phyloP scores from a whole-genome alignment of 2,329 filamentous ascomycete species.

The Tolypocladium album region DNA sequence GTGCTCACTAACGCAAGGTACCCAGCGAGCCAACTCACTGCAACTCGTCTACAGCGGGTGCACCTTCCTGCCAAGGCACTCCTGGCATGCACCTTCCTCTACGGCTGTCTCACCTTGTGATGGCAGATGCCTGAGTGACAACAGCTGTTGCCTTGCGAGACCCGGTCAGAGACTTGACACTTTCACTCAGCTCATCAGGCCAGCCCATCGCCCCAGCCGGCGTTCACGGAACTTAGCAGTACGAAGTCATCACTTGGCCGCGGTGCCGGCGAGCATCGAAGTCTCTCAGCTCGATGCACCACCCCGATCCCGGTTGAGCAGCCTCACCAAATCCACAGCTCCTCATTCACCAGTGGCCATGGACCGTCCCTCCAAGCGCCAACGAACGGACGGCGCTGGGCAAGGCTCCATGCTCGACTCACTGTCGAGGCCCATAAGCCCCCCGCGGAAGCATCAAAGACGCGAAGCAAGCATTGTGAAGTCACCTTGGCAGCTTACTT shows the following conservation, averaged over 20 bases:
- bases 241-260: neutral
- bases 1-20: too few relatives aligned
- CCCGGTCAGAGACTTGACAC: neutral
- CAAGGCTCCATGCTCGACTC: slow-evolving; percentile 11
- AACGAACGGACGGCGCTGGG: slow-evolving; percentile 7
- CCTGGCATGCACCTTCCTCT: neutral
- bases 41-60: neutral
- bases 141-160: neutral
- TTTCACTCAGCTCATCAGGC: neutral
- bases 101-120: neutral
- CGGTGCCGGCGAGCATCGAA: neutral
- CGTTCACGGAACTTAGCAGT: neutral
- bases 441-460: slow-evolving; percentile 26
- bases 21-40: too few relatives aligned
- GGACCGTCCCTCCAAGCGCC: slow-evolving; percentile 21
- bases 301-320: neutral
- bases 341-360: slow-evolving; percentile 8
- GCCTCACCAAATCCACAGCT: neutral
- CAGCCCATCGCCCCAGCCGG: neutral
- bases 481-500: slow-evolving; percentile 65
- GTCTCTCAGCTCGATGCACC: neutral
- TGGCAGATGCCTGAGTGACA: neutral
- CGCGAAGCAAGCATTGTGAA: slow-evolving; percentile 17
- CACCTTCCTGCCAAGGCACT: neutral
- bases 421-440: slow-evolving; percentile 32